A percentile compares a stretch with the other conserved stretches of the same genome.
phyloP scores from a whole-genome alignment of 495 filamentous ascomycete species.

The Penicillium parvum region DNA sequence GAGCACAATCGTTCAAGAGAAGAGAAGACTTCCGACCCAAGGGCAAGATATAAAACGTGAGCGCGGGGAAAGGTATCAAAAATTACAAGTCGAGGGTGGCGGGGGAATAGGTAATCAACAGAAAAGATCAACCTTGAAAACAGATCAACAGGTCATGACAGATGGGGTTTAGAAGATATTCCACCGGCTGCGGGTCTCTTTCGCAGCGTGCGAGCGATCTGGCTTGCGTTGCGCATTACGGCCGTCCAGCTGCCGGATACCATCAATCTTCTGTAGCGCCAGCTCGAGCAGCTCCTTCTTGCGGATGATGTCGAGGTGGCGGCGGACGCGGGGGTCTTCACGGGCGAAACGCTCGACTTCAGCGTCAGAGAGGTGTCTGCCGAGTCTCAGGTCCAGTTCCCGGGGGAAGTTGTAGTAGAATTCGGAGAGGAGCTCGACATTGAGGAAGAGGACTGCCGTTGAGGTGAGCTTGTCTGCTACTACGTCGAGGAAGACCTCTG shows the following conservation, averaged over 20 bases:
- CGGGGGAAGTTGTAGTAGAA: constrained; percentile 97
- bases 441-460: constrained; percentile 94
- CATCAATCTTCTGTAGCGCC: constrained; percentile 90
- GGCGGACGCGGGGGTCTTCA: constrained; percentile 83
- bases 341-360: constrained; percentile 87
- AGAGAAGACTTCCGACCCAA: constrained; percentile 5
- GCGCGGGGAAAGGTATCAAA: constrained; percentile 16
- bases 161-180: constrained; percentile 33
- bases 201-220: constrained; percentile 26
- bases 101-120: constrained; percentile 9
- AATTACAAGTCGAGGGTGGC: constrained; percentile 7
- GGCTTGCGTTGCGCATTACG: constrained; percentile 28
- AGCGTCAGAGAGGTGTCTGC: constrained; percentile 67
- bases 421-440: constrained; percentile 92
- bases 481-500: constrained; percentile 94
- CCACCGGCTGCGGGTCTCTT: constrained; percentile 38
- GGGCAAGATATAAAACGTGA: constrained; percentile 8
- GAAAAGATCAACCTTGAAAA: too few species aligned
- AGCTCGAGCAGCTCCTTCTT: constrained; percentile 91
- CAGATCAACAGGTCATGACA: constrained; percentile 5
- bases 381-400: constrained; percentile 83
- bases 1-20: constrained; percentile 1
- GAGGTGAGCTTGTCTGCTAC: constrained; percentile 92
- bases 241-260: constrained; percentile 70
- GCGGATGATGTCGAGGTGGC: constrained; percentile 85